Conservation (phyloP, 352 stramenopile genomes). For the Globisporangium camurandrum region DNA sequence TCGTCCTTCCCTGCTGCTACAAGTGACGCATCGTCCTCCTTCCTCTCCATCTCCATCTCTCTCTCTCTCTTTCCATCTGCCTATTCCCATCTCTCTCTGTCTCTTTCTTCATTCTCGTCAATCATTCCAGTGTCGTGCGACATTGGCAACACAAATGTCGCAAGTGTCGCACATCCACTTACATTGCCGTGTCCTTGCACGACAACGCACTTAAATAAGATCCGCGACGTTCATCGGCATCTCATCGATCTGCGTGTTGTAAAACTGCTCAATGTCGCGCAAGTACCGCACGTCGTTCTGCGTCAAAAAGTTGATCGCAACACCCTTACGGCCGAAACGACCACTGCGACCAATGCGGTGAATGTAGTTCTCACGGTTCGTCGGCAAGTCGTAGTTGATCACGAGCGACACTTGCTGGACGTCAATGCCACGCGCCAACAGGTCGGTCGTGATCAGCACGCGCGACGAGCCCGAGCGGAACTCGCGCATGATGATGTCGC, state of each 20-base stretch:
- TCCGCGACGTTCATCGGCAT: constrained; percentile 99
- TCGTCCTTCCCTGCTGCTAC: neutral
- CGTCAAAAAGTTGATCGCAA: constrained; percentile 99
- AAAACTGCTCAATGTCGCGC: constrained; percentile 99
- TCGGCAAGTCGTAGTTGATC: constrained; percentile 99
- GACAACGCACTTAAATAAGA: constrained; percentile 91
- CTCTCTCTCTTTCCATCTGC: constrained; percentile 24
- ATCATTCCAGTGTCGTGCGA: no score
- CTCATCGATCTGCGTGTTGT: constrained; percentile 99
- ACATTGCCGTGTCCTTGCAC: neutral
- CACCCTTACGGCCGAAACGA: constrained; percentile 99
- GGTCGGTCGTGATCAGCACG: constrained; percentile 99
- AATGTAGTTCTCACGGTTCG: constrained; percentile 99
- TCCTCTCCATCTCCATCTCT: constrained; percentile 23
- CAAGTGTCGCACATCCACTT: neutral
- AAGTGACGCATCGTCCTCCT: constrained; percentile 2
- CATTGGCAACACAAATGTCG: no score
- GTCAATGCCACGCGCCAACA: constrained; percentile 99
- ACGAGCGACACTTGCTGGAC: constrained; percentile 98
- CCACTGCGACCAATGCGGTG: constrained; percentile 99
- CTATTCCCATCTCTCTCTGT: constrained; percentile 14
- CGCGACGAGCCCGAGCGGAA: constrained; percentile 98
- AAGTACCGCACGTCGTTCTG: constrained; percentile 98
- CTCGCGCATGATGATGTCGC: constrained; percentile 99
- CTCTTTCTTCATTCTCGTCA: neutral